Evolutionary conservation across 2,329 filamentous ascomycete species (phyloP).

Genomic region (Neonectria ditissima): DNA sequence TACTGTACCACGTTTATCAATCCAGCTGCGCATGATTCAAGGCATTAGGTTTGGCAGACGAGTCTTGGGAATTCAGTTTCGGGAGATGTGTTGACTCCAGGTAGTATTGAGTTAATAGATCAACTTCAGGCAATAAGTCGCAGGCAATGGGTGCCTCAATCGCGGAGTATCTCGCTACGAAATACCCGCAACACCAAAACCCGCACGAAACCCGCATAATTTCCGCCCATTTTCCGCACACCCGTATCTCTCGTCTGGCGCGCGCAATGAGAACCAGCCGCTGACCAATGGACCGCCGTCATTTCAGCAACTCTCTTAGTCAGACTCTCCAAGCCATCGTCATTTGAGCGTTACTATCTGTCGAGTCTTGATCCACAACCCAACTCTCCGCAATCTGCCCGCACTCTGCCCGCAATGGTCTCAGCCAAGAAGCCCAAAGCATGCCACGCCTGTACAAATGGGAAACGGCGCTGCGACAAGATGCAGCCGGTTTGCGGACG

Average conservation of each 20-base stretch:
- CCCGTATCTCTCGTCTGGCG: too few species aligned
- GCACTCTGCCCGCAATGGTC: conserved; percentile 3
- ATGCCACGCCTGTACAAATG: conserved; percentile 24
- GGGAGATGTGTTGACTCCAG: too few species aligned
- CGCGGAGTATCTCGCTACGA: neutral
- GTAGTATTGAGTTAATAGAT: too few species aligned
- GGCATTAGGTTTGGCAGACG: too few species aligned
- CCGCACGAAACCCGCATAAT: conserved; percentile 4
- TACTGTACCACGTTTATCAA: too few species aligned
- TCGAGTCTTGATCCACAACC: neutral
- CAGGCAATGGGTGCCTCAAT: too few species aligned
- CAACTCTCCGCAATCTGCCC: neutral
- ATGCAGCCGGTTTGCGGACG: conserved; percentile 20
- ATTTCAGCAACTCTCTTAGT: neutral
- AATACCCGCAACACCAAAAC: neutral
- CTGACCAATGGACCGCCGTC: neutral
- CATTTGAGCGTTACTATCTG: too few species aligned
- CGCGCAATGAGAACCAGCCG: neutral
- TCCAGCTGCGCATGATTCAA: too few species aligned
- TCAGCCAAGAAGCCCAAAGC: conserved; percentile 15
- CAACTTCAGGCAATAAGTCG: too few species aligned
- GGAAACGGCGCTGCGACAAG: conserved; percentile 27
- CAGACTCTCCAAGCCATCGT: neutral
- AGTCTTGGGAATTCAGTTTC: too few species aligned
- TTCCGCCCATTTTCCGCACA: conserved; percentile 1